Evolutionary conservation across 2,329 filamentous ascomycete species (phyloP).

Genomic region (Curvularia spicifera): DNA sequence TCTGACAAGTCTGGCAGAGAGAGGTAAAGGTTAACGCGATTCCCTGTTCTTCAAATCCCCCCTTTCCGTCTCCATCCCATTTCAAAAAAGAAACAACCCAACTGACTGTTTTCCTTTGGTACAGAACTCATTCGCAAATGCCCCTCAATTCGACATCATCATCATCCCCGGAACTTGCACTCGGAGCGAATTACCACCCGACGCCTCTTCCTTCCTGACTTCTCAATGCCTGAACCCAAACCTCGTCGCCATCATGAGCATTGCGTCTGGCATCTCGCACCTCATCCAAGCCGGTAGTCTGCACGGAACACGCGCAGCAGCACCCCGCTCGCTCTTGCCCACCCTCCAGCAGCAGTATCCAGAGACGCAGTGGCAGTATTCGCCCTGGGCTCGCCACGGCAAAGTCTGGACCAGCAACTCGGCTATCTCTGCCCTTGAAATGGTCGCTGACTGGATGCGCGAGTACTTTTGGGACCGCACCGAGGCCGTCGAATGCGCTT

Average conservation of each 20-base stretch:
- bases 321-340: conserved; percentile 35
- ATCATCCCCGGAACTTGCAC: conserved; percentile 44
- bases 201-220: conserved; percentile 37
- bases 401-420: conserved; percentile 46
- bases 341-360: conserved; percentile 38
- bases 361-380: conserved; percentile 38
- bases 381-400: conserved; percentile 39
- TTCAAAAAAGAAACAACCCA: background rate
- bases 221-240: conserved; percentile 34
- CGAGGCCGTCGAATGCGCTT: conserved; percentile 39
- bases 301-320: conserved; percentile 36
- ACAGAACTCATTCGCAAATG: conserved; percentile 45
- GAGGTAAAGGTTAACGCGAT: conserved; percentile 47
- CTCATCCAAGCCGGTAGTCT: conserved; percentile 39
- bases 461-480: conserved; percentile 49
- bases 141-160: conserved; percentile 47
- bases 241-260: conserved; percentile 39
- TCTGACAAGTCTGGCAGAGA: conserved; percentile 45
- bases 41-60: conserved; percentile 22
- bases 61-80: too few relatives aligned
- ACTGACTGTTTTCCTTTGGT: conserved; percentile 23
- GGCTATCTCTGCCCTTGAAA: conserved; percentile 40
- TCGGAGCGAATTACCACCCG: conserved; percentile 25
- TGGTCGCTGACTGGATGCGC: conserved; percentile 44
- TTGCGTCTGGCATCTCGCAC: conserved; percentile 42